Evolutionary conservation across 805 yeast genomes (phyloP).

Genomic region (Candida montana): DNA sequence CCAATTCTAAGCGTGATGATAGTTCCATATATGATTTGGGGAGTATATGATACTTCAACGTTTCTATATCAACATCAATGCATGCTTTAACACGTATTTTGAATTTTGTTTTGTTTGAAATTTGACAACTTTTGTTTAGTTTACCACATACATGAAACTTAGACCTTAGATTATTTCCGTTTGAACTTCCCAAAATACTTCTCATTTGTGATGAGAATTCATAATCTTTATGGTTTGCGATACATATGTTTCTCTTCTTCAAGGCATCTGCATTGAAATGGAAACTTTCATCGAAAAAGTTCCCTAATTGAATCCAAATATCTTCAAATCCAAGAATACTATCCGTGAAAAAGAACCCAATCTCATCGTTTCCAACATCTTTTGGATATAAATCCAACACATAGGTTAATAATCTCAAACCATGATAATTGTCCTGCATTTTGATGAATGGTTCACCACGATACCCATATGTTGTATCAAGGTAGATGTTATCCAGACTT

Average conservation of each 20-base stretch:
- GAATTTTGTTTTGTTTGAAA: constrained; percentile 6
- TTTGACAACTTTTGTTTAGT: constrained; percentile 1
- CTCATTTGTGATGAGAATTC: constrained; percentile 1
- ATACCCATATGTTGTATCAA: constrained; percentile 50
- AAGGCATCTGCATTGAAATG: constrained; percentile 27
- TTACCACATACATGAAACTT: constrained; percentile 18
- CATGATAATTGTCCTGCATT: constrained; percentile 37
- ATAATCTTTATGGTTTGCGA: not conserved
- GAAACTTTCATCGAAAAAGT: constrained; percentile 21
- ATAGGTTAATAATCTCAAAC: constrained; percentile 30
- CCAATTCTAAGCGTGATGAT: not conserved
- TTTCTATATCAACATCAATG: constrained; percentile 28
- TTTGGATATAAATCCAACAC: constrained; percentile 38
- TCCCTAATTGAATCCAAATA: constrained; percentile 37
- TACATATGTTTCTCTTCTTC: constrained; percentile 14
- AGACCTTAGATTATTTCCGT: not conserved
- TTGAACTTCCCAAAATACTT: not conserved
- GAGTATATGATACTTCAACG: constrained; percentile 5
- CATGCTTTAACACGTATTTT: constrained; percentile 32
- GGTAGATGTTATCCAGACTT: constrained; percentile 39
- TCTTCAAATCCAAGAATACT: constrained; percentile 48
- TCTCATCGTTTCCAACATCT: constrained; percentile 23
- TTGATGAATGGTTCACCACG: constrained; percentile 45
- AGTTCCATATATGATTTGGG: constrained; percentile 6
- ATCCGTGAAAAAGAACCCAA: constrained; percentile 38